Evolutionary conservation across 2,329 filamentous ascomycete species (phyloP).

Genomic region (Aspergillus sp.): DNA sequence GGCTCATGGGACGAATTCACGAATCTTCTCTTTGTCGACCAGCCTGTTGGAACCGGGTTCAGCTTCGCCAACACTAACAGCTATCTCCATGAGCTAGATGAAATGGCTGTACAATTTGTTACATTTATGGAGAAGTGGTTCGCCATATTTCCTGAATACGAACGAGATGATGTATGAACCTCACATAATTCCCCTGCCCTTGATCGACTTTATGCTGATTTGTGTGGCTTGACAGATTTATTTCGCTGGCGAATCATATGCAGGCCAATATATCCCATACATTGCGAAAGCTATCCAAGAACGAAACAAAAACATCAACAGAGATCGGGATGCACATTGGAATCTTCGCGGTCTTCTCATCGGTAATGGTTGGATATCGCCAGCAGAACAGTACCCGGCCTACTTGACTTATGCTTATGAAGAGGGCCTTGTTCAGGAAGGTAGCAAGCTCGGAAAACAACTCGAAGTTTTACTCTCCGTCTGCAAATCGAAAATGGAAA

Average conservation of each 20-base stretch:
- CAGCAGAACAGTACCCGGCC: slow-evolving; percentile 81
- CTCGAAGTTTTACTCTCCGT: slow-evolving; percentile 68
- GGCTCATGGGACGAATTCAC: slow-evolving; percentile 99
- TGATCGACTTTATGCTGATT: slow-evolving; percentile 9
- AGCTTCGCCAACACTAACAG: slow-evolving; percentile 92
- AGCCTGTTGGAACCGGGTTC: slow-evolving; percentile 93
- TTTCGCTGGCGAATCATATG: slow-evolving; percentile 93
- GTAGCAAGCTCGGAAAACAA: slow-evolving; percentile 61
- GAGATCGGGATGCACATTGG: slow-evolving; percentile 57
- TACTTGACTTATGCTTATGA: slow-evolving; percentile 82
- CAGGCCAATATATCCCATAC: slow-evolving; percentile 95
- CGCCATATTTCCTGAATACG: slow-evolving; percentile 83
- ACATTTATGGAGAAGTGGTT: slow-evolving; percentile 92
- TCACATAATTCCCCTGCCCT: not conserved
- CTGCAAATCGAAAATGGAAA: slow-evolving; percentile 64
- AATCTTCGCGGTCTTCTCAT: slow-evolving; percentile 83
- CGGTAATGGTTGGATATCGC: slow-evolving; percentile 96
- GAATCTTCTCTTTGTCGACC: slow-evolving; percentile 94
- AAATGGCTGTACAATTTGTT: slow-evolving; percentile 89
- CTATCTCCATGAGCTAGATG: slow-evolving; percentile 78
- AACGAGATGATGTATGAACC: slow-evolving; percentile 78
- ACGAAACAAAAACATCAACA: slow-evolving; percentile 67
- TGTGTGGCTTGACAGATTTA: slow-evolving; percentile 65
- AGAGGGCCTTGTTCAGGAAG: slow-evolving; percentile 68
- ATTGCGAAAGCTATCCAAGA: slow-evolving; percentile 88